Percentiles rank a stretch among this genome's conserved stretches.
These are phyloP conservation scores for Diutina pseudorugosa DNA, from an alignment of 1,139 yeast species.

Conservation along the genomic window DNA sequence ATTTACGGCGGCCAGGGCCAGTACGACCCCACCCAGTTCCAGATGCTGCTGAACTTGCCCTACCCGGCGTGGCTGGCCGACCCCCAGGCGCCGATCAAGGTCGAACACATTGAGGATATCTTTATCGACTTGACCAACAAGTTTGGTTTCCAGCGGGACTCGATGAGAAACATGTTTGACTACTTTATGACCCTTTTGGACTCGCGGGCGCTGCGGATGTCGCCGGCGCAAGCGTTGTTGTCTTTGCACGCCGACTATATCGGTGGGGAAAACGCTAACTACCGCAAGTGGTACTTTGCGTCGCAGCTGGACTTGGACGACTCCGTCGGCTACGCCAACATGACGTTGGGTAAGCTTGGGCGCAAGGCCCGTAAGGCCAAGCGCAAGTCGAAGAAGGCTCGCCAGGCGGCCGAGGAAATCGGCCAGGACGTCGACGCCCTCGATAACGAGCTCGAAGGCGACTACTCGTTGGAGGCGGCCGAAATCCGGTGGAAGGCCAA, in stretches of 20 bases:
- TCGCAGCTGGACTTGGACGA: slow-evolving; percentile 52
- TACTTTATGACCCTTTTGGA: slow-evolving; percentile 89
- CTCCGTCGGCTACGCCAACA: slow-evolving; percentile 33
- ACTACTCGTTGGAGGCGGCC: slow-evolving; percentile 48
- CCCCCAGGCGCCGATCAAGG: slow-evolving; percentile 41
- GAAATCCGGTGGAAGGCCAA: slow-evolving; percentile 40
- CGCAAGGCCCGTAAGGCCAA: slow-evolving; percentile 39
- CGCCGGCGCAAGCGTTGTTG: slow-evolving; percentile 88
- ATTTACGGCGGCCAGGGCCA: slow-evolving; percentile 56
- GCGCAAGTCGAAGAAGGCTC: slow-evolving; percentile 25
- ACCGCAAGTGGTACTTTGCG: slow-evolving; percentile 93
- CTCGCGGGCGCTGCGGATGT: slow-evolving; percentile 92
- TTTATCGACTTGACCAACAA: slow-evolving; percentile 82
- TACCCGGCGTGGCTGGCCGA: slow-evolving; percentile 5
- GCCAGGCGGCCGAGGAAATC: slow-evolving; percentile 14
- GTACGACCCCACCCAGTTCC: slow-evolving; percentile 59
- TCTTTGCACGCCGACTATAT: slow-evolving; percentile 94
- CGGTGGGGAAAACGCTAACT: slow-evolving; percentile 89
- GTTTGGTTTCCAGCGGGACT: slow-evolving; percentile 75
- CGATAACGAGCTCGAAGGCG: slow-evolving; percentile 77
- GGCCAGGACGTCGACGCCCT: slow-evolving; percentile 40
- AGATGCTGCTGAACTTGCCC: slow-evolving; percentile 51
- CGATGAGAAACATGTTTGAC: slow-evolving; percentile 95
- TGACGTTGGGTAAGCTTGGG: slow-evolving; percentile 50
- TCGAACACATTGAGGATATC: slow-evolving; percentile 85